phyloP scores from a whole-genome alignment of 139 green algal genomes.

The Penium margaritaceum region DNA sequence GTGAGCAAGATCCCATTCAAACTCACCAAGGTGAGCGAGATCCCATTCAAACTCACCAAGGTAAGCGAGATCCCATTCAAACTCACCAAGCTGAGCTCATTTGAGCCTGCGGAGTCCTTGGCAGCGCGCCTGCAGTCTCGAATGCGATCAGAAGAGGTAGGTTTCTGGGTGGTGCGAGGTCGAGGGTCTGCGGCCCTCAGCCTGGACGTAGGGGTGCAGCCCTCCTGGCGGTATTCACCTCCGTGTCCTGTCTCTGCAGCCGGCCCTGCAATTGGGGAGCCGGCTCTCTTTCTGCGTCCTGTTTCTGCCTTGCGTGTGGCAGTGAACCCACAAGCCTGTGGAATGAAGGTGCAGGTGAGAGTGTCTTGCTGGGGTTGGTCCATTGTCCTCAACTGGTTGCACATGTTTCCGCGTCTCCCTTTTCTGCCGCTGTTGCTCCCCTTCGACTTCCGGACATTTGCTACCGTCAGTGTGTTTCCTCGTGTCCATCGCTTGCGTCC shows the following conservation, averaged over 20 bases:
- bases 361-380: too few relatives aligned
- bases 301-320: too few relatives aligned
- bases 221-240: background rate
- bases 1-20: background rate
- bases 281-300: too few relatives aligned
- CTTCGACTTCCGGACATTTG: constrained; percentile 53
- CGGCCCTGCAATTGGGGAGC: too few relatives aligned
- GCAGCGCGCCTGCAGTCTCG: background rate
- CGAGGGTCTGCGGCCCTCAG: background rate
- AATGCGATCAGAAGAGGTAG: too few relatives aligned
- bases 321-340: too few relatives aligned
- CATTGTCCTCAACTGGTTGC: too few relatives aligned
- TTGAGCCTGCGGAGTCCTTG: background rate
- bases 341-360: too few relatives aligned
- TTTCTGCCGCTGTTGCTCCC: constrained; percentile 4
- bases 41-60: background rate
- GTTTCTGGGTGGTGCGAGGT: background rate
- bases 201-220: background rate
- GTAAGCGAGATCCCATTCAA: background rate
- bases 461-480: background rate
- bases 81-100: constrained; percentile 6
- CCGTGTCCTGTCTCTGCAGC: background rate
- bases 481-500: background rate
- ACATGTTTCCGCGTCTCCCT: too few relatives aligned
- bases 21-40: background rate